Percentiles rank a stretch among this genome's conserved stretches.
Evolutionary conservation across 2,329 filamentous ascomycete genomes (phyloP).

Genomic region (Fusarium sp.): DNA sequence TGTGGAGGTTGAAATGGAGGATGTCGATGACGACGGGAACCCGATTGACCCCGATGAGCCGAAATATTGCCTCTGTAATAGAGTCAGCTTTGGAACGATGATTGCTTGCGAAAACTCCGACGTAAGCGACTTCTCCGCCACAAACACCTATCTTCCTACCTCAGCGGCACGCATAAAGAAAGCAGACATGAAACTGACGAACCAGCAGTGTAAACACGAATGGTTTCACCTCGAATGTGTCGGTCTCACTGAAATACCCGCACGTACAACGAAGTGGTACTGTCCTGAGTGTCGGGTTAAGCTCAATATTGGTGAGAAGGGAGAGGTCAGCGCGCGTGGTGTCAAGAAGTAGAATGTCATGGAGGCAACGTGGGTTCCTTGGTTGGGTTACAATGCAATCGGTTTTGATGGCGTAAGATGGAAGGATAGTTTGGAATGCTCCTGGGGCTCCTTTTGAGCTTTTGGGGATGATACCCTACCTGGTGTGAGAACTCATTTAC

Average conservation of each 20-base stretch:
- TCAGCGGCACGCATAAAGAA: constrained; percentile 16
- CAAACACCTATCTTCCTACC: constrained; percentile 7
- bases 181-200: constrained; percentile 36
- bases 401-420: not conserved
- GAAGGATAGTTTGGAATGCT: not conserved
- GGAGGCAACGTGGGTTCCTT: constrained; percentile 13
- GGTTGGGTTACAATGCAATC: constrained; percentile 5
- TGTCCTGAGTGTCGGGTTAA: constrained; percentile 80
- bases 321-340: constrained; percentile 71
- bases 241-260: constrained; percentile 74
- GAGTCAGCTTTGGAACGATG: constrained; percentile 86
- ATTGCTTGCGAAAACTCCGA: constrained; percentile 85
- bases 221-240: constrained; percentile 90
- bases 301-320: constrained; percentile 73
- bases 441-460: not conserved
- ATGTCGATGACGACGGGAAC: constrained; percentile 76
- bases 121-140: constrained; percentile 62
- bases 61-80: constrained; percentile 81
- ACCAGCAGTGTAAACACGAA: constrained; percentile 78
- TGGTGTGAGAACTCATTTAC: not conserved
- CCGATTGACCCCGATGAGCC: constrained; percentile 81
- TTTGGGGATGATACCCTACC: constrained; percentile 28
- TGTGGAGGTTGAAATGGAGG: constrained; percentile 63
- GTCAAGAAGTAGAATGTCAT: constrained; percentile 58
- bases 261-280: constrained; percentile 84